Evolutionary conservation across 345 rosid species (phyloP).

Genomic region (Hibiscus syriacus): DNA sequence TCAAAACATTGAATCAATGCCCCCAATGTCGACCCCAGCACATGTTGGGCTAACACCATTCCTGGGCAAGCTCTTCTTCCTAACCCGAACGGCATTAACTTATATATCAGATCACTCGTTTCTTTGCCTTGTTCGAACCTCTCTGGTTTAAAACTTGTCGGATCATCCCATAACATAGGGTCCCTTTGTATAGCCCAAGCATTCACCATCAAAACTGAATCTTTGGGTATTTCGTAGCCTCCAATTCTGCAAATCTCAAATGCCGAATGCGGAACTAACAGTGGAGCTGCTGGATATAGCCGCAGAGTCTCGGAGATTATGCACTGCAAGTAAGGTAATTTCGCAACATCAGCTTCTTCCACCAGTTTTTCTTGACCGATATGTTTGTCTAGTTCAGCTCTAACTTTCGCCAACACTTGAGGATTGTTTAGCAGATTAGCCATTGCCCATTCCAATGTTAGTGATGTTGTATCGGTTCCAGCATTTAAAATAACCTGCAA

Average conservation of each 20-base stretch:
- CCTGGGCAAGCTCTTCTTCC: conserved; percentile 50
- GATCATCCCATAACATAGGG: conserved; percentile 34
- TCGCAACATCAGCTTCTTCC: conserved; percentile 24
- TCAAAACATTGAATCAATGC: conserved; percentile 43
- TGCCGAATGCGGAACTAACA: conserved; percentile 33
- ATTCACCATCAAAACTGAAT: conserved; percentile 28
- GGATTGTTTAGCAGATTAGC: conserved; percentile 40
- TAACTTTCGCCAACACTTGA: conserved; percentile 9
- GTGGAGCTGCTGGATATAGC: conserved; percentile 33
- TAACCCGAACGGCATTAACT: conserved; percentile 38
- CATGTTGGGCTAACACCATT: conserved; percentile 19
- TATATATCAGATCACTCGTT: conserved; percentile 2
- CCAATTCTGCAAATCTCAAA: conserved; percentile 31
- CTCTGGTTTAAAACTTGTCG: conserved; percentile 33
- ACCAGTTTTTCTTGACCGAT: conserved; percentile 7
- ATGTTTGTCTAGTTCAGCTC: conserved; percentile 14
- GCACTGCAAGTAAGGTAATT: conserved; percentile 22
- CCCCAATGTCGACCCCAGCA: conserved; percentile 25
- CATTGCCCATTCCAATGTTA: conserved; percentile 59
- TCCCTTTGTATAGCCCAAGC: conserved; percentile 45
- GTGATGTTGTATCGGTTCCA: conserved; percentile 41
- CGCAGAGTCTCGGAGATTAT: conserved; percentile 36
- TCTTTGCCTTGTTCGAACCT: conserved; percentile 23
- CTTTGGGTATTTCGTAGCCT: conserved; percentile 32
- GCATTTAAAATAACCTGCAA: conserved; percentile 30